phyloP scores from a whole-genome alignment of 1,139 yeast species.

The Citeromyces siamensis region DNA sequence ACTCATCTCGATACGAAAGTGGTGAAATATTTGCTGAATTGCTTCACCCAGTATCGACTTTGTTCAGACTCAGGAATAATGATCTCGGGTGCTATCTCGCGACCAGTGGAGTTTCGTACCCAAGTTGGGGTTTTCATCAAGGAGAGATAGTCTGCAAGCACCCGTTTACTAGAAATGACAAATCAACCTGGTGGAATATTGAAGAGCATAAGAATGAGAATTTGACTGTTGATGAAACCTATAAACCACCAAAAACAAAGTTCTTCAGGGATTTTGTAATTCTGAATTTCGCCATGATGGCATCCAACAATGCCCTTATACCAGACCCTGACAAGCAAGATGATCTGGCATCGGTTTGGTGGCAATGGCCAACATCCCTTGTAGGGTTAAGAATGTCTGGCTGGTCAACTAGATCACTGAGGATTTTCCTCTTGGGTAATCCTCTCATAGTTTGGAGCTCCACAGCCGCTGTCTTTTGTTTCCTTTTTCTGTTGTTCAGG shows the following conservation, averaged over 20 bases:
- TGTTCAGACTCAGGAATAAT: conserved; percentile 50
- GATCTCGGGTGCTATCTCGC: conserved; percentile 62
- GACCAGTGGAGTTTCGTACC: conserved; percentile 59
- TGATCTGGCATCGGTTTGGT: conserved; percentile 53
- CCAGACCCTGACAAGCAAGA: conserved; percentile 66
- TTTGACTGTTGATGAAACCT: conserved; percentile 24
- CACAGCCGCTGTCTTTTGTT: conserved; percentile 20
- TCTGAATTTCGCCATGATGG: conserved; percentile 67
- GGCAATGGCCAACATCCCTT: conserved; percentile 69
- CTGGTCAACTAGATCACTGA: conserved; percentile 37
- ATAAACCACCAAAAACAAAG: conserved; percentile 46
- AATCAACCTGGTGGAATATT: conserved; percentile 73
- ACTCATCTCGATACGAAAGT: conserved; percentile 24
- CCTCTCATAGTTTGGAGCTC: conserved; percentile 59
- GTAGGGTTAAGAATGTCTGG: conserved; percentile 60
- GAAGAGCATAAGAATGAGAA: conserved; percentile 49
- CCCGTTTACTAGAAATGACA: conserved; percentile 36
- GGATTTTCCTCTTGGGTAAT: conserved; percentile 54
- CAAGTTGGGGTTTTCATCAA: conserved; percentile 75
- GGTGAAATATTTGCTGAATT: conserved; percentile 19
- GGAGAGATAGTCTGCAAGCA: conserved; percentile 65
- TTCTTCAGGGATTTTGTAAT: conserved; percentile 64
- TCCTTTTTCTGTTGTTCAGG: conserved; percentile 22
- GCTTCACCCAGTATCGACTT: conserved; percentile 60
- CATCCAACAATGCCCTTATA: conserved; percentile 62